Evolutionary conservation across 495 filamentous ascomycete genomes (phyloP).

Genomic region (Xylaria venustula): DNA sequence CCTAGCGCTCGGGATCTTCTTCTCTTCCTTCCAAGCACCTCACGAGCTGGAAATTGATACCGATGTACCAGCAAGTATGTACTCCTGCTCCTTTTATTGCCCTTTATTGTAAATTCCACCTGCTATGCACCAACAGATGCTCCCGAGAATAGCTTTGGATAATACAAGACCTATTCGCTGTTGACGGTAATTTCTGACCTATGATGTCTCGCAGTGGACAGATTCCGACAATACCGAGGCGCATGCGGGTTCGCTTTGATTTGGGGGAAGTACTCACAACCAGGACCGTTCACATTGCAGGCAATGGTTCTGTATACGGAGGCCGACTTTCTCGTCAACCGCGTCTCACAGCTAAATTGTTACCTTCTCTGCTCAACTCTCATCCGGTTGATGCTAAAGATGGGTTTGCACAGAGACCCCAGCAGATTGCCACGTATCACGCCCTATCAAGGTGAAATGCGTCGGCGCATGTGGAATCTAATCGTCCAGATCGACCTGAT

Average conservation of each 20-base stretch:
- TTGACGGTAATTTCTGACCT: not conserved
- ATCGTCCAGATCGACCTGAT: constrained; percentile 51
- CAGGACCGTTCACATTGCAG: constrained; percentile 45
- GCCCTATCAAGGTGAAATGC: constrained; percentile 54
- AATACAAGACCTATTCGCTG: not conserved
- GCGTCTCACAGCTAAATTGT: constrained; percentile 42
- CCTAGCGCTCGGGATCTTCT: constrained; percentile 38
- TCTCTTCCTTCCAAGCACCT: constrained; percentile 36
- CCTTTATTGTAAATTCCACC: not conserved
- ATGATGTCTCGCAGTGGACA: constrained; percentile 24
- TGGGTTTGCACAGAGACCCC: constrained; percentile 58
- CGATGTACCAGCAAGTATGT: constrained; percentile 20
- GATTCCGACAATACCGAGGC: constrained; percentile 36
- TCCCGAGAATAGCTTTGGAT: not conserved
- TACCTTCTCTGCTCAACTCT: constrained; percentile 48
- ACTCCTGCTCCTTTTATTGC: not conserved
- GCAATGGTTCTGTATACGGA: constrained; percentile 48
- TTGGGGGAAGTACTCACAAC: constrained; percentile 46
- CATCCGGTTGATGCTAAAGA: constrained; percentile 52
- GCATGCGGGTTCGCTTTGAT: constrained; percentile 41
- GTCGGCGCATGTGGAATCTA: constrained; percentile 53
- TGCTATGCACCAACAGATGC: not conserved
- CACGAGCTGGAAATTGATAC: constrained; percentile 39
- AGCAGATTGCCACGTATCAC: constrained; percentile 49
- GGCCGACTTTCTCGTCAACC: constrained; percentile 44